Evolutionary conservation across 768 basidiomycete species (phyloP).

Genomic region (Xerocomellus dryophilus): DNA sequence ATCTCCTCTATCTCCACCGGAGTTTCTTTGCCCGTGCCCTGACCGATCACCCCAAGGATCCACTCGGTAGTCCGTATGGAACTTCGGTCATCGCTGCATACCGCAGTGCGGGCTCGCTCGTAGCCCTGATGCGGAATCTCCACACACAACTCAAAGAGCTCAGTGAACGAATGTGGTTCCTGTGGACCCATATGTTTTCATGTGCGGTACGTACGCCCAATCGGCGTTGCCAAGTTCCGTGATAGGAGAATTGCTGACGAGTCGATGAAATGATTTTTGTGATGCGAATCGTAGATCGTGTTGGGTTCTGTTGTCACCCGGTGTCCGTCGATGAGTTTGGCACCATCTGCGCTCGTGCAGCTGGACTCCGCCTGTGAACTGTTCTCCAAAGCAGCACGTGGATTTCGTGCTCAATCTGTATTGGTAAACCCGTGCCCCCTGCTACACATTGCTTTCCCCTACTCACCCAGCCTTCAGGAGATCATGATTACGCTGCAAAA

Average conservation of each 20-base stretch:
- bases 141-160: constrained; percentile 61
- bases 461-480: constrained; percentile 37
- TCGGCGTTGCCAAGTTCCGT: constrained; percentile 5
- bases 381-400: constrained; percentile 64
- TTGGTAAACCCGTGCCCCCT: constrained; percentile 41
- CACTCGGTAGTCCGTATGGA: constrained; percentile 67
- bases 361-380: constrained; percentile 73
- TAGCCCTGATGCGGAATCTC: constrained; percentile 67
- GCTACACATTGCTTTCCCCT: background rate
- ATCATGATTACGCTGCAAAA: constrained; percentile 64
- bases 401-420: constrained; percentile 63
- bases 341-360: constrained; percentile 69
- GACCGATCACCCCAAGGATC: constrained; percentile 71
- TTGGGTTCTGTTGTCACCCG: constrained; percentile 74
- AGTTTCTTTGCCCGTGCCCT: constrained; percentile 73
- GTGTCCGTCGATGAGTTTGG: constrained; percentile 76
- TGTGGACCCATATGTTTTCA: constrained; percentile 51
- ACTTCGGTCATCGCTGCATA: constrained; percentile 74
- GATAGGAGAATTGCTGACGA: constrained; percentile 17
- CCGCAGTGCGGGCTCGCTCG: constrained; percentile 66
- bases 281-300: constrained; percentile 44
- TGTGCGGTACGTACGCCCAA: constrained; percentile 49
- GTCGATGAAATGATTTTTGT: constrained; percentile 3
- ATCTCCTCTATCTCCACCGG: constrained; percentile 67
- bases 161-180: constrained; percentile 62